Conservation (phyloP, 768 basidiomycete genomes). For the Hericium rajendrae region DNA sequence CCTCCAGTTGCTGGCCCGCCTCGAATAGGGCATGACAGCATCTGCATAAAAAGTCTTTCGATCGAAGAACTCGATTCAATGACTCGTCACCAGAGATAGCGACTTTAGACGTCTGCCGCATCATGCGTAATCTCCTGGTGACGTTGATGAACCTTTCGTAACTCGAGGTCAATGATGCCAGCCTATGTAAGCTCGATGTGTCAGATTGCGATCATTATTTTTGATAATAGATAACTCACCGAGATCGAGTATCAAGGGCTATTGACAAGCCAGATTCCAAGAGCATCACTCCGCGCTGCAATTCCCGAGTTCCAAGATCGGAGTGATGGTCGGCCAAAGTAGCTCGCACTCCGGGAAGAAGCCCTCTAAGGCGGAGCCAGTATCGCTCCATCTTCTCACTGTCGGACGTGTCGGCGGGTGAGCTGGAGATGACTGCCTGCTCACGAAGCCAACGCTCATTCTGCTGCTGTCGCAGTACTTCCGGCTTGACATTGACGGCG, state of each 20-base stretch:
- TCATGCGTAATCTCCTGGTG: conserved; percentile 5
- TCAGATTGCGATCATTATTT: neutral
- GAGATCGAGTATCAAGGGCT: conserved; percentile 49
- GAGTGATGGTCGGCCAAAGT: conserved; percentile 61
- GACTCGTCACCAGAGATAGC: conserved; percentile 17
- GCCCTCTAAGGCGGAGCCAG: conserved; percentile 50
- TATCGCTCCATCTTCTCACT: conserved; percentile 47
- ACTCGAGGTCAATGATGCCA: neutral
- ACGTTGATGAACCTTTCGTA: conserved; percentile 5
- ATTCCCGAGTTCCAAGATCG: conserved; percentile 80
- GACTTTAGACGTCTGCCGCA: conserved; percentile 12
- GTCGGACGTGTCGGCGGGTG: conserved; percentile 10
- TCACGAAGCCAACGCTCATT: conserved; percentile 57
- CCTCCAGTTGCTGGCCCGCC: neutral
- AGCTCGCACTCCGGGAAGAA: conserved; percentile 57
- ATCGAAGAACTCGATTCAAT: conserved; percentile 12
- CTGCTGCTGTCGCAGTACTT: conserved; percentile 45
- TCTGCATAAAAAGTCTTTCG: conserved; percentile 23
- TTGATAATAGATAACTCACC: conserved; percentile 38
- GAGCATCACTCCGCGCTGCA: conserved; percentile 68
- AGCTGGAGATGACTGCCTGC: conserved; percentile 34
- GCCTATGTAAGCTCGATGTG: neutral
- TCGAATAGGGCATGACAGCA: conserved; percentile 23
- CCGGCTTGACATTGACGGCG: conserved; percentile 59
- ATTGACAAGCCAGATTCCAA: conserved; percentile 71